These are phyloP conservation scores for Fusarium humuli DNA, from an alignment of 2,329 filamentous ascomycete genomes.

Conservation along the genomic window DNA sequence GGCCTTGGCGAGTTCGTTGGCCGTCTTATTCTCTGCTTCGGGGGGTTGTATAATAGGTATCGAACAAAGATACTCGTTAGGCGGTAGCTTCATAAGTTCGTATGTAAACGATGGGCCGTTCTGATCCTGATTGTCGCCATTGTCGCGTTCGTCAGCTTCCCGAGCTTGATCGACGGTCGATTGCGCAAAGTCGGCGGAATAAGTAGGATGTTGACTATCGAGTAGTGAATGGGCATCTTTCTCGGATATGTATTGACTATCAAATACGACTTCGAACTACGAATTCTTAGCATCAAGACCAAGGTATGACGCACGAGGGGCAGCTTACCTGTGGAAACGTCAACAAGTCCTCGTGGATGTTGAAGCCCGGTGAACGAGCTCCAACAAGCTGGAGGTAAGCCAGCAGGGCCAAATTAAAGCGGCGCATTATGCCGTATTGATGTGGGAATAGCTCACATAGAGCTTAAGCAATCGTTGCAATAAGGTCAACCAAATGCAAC, in stretches of 20 bases:
- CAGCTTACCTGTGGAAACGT: slow-evolving; percentile 82
- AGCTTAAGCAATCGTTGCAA: slow-evolving; percentile 30
- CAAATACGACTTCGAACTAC: slow-evolving; percentile 84
- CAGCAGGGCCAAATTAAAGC: slow-evolving; percentile 59
- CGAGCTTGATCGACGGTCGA: slow-evolving; percentile 53
- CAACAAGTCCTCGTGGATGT: slow-evolving; percentile 87
- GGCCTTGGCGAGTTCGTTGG: slow-evolving; percentile 73
- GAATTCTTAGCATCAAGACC: slow-evolving; percentile 23
- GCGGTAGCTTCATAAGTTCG: slow-evolving; percentile 79
- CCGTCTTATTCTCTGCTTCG: slow-evolving; percentile 70
- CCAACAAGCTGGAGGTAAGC: slow-evolving; percentile 58
- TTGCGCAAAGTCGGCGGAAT: slow-evolving; percentile 55
- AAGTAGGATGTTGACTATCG: slow-evolving; percentile 54
- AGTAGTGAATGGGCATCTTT: slow-evolving; percentile 74
- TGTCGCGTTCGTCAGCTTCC: slow-evolving; percentile 45
- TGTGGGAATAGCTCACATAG: slow-evolving; percentile 46
- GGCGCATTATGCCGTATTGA: slow-evolving; percentile 61
- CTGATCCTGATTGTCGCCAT: slow-evolving; percentile 42
- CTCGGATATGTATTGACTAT: slow-evolving; percentile 77
- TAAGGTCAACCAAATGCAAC: slow-evolving; percentile 20
- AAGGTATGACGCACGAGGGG: slow-evolving; percentile 4
- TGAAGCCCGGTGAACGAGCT: slow-evolving; percentile 73
- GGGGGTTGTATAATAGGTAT: slow-evolving; percentile 77
- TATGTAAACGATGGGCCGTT: slow-evolving; percentile 61
- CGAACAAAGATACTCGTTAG: slow-evolving; percentile 82